A percentile compares a stretch with the other conserved stretches of the same genome.
Evolutionary conservation across 1,284 basidiomycete genomes (phyloP).

Genomic region (Leccinum holopus): DNA sequence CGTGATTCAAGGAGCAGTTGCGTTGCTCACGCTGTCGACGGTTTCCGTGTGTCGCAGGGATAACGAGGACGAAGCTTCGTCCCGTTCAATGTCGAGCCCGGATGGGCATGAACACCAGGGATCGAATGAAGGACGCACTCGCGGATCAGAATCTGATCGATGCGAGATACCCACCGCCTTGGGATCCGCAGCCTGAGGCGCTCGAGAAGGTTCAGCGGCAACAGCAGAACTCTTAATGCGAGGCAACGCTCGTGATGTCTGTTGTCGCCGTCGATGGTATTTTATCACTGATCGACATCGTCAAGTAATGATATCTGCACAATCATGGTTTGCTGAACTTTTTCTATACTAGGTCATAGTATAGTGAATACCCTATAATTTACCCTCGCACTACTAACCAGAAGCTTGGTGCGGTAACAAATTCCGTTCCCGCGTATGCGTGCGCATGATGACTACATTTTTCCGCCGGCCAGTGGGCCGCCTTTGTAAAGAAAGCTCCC

Average conservation of each 20-base stretch:
- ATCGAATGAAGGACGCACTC: conserved; percentile 66
- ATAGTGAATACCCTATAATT: too few species aligned
- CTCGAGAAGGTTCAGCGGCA: conserved; percentile 29
- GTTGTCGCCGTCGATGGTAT: background rate
- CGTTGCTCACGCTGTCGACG: background rate
- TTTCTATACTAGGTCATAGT: background rate
- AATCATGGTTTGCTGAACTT: conserved; percentile 10
- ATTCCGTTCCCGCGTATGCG: too few species aligned
- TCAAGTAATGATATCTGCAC: background rate
- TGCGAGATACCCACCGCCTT: conserved; percentile 69
- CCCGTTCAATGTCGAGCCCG: conserved; percentile 68
- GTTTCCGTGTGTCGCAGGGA: conserved; percentile 51
- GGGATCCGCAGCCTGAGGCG: conserved; percentile 52
- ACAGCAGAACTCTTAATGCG: conserved; percentile 19
- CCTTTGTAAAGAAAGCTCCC: too few species aligned
- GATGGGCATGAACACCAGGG: conserved; percentile 68
- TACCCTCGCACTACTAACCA: too few species aligned
- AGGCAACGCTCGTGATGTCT: conserved; percentile 14
- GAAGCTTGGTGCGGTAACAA: too few species aligned
- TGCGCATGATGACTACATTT: too few species aligned
- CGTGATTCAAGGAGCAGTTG: too few species aligned
- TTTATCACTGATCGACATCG: background rate
- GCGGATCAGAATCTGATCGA: conserved; percentile 74
- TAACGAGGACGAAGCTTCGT: conserved; percentile 77
- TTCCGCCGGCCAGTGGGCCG: too few species aligned